Evolutionary conservation across 306 rosid species (phyloP).

Genomic region (Morella rubra): DNA sequence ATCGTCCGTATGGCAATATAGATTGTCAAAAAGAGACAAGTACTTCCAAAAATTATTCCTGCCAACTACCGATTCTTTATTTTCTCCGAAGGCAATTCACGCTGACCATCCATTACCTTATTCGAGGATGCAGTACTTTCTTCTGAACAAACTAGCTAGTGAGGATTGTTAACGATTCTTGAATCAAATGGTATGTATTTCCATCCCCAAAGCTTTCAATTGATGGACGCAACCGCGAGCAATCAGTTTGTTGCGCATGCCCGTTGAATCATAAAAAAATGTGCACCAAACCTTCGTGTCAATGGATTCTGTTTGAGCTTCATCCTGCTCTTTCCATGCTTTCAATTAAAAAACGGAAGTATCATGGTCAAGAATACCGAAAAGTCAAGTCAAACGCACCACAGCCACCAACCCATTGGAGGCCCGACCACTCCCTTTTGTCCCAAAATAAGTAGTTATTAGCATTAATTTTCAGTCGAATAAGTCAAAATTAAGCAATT

Average conservation of each 20-base stretch:
- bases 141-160: neutral
- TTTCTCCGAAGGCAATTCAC: neutral
- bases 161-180: no score
- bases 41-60: neutral
- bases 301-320: neutral
- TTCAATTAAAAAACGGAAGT: neutral
- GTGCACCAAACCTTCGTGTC: neutral
- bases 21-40: no score
- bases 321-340: neutral
- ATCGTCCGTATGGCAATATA: no score
- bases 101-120: neutral
- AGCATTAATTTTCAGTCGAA: neutral
- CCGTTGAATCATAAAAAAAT: no score
- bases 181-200: neutral
- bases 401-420: conserved; percentile 9
- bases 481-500: conserved; percentile 5
- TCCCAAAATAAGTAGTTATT: neutral
- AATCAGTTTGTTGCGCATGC: no score
- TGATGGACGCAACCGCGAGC: neutral
- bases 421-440: conserved; percentile 29
- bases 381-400: conserved; percentile 25
- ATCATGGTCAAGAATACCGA: neutral
- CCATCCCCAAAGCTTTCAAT: neutral
- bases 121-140: neutral
- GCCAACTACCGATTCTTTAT: neutral